phyloP scores from a whole-genome alignment of 2,329 filamentous ascomycete species.

The Parascedosporium putredinis region DNA sequence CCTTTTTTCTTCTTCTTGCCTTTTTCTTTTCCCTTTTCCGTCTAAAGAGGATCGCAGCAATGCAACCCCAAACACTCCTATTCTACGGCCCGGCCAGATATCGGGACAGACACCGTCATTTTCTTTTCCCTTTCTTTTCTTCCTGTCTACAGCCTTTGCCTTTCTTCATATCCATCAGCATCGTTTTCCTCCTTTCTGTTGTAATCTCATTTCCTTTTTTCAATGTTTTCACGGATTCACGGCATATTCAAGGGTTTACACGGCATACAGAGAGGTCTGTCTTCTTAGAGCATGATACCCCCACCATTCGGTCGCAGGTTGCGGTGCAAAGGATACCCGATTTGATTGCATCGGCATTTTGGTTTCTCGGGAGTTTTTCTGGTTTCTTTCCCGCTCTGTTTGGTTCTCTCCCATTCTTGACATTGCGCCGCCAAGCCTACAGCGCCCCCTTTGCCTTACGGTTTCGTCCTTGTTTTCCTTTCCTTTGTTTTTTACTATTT shows the following conservation, averaged over 20 bases:
- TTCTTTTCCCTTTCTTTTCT: not conserved
- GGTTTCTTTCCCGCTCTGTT: not conserved
- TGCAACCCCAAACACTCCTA: conserved; percentile 9
- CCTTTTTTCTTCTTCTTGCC: not conserved
- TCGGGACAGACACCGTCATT: conserved; percentile 7
- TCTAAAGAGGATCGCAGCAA: conserved; percentile 12
- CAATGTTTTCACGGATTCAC: not conserved
- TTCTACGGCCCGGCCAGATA: conserved; percentile 9
- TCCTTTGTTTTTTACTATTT: too few species aligned
- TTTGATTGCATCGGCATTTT: conserved; percentile 1
- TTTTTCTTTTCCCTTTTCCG: not conserved
- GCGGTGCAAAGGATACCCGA: conserved; percentile 1
- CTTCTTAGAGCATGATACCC: conserved; percentile 9
- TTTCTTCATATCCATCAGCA: not conserved
- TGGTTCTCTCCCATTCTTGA: too few species aligned
- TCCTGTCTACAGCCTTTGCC: conserved; percentile 5
- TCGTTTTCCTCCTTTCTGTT: too few species aligned
- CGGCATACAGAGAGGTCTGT: conserved; percentile 8
- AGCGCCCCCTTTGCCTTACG: not conserved
- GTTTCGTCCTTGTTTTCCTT: conserved; percentile 3
- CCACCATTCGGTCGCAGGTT: not conserved
- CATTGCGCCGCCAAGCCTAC: not conserved
- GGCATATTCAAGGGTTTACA: conserved; percentile 2
- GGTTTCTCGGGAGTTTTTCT: not conserved
- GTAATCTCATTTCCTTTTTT: conserved; percentile 3